Evolutionary conservation across 2,329 filamentous ascomycete species (phyloP), one percentile per base, ranked within the genome.

Genomic region (Fonsecaea pedrosoi): DNA sequence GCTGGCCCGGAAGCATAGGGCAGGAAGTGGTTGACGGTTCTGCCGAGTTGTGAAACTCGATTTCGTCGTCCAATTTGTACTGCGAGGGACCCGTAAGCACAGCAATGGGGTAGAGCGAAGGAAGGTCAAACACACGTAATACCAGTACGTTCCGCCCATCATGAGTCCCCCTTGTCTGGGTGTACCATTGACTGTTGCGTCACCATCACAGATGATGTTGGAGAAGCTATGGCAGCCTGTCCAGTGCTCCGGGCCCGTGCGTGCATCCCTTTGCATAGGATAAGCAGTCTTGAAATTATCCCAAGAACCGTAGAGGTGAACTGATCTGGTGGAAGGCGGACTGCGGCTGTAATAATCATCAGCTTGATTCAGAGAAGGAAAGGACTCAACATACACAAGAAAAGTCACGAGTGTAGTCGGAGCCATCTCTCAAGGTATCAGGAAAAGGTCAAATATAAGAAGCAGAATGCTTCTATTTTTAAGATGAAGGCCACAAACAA

Each of bases 121-220:
- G 56, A 35, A 50, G 35, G 30, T 56, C 40, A 56, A 54, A 84
- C 91, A 80, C 82, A 96, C 92, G 80, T 95, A 97, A 83, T 96
- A 98, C 85, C 94, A 97, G 79, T 97, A 97, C 15, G 90, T 95
- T 67, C 90, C 88, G 54, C 94, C 94, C 91, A 97, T 97, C 78
- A 90, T 95, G 70, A 97, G 84, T 60, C 91, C 94, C 65, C 93
- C 93, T 72, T 87, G 86, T 73, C 92, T 87, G 13, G 72, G 72
- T 21, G 34, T 42, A 73, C 86, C 87, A 83, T 80, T 30, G 50
- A n/a, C 78, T 78, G 60, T 81, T 83, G 72, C 81, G 82, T 89
- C 84, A 65, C 92, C 92, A 78, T 96, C 92, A 74, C 89, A 92
- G 73, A 92, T 88, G 75, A 96, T 95, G 77, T 95, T 88, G 69